Evolutionary conservation across 2,329 filamentous ascomycete genomes (phyloP).

Genomic region (Aspergillus bombycis): DNA sequence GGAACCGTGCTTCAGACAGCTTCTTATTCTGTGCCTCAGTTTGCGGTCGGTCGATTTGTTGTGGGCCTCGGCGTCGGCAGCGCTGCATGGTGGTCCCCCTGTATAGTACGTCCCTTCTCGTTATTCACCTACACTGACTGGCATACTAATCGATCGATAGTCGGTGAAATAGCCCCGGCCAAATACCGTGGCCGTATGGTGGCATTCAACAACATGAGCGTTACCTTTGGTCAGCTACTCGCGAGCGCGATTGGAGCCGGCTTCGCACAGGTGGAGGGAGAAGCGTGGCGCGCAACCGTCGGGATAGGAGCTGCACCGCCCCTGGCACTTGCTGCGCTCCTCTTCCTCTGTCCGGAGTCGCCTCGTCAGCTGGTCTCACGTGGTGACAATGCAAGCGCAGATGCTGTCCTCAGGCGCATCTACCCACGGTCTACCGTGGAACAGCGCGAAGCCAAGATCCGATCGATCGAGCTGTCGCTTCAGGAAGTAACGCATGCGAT

Average conservation of each 20-base stretch:
- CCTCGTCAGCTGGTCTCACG: not conserved
- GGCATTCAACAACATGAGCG: constrained; percentile 1
- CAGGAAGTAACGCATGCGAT: not conserved
- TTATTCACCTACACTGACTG: too few species aligned
- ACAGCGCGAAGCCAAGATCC: not conserved
- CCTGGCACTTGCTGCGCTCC: not conserved
- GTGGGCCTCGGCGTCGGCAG: constrained; percentile 54
- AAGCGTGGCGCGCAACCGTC: not conserved
- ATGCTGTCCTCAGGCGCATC: not conserved
- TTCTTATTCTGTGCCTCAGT: constrained; percentile 43
- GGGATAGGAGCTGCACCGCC: not conserved
- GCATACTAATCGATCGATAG: not conserved
- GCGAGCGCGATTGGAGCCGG: not conserved
- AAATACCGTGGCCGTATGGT: constrained; percentile 4
- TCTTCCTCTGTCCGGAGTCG: not conserved
- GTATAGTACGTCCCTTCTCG: constrained; percentile 8
- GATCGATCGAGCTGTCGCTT: not conserved
- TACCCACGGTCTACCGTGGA: not conserved
- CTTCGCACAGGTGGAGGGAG: not conserved
- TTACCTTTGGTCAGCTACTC: not conserved
- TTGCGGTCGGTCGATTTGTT: constrained; percentile 49
- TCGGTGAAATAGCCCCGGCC: not conserved
- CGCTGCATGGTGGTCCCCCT: constrained; percentile 51
- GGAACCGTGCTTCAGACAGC: constrained; percentile 42
- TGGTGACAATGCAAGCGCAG: not conserved